A percentile compares a stretch with the other conserved stretches of the same genome.
phyloP scores from a whole-genome alignment of 2,329 filamentous ascomycete genomes.

The Colletotrichum spaethianum region DNA sequence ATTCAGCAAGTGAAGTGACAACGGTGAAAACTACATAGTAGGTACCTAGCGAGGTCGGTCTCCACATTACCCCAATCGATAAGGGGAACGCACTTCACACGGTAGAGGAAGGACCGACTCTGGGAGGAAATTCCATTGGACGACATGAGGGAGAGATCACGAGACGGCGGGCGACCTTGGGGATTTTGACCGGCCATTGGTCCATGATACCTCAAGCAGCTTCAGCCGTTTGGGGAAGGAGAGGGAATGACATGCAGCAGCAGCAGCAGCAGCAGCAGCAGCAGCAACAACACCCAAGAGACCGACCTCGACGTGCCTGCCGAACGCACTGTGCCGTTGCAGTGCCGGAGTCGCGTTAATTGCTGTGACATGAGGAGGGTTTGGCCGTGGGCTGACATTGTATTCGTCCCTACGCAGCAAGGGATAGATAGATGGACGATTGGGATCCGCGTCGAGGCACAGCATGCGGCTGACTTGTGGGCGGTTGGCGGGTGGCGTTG shows the following conservation, averaged over 20 bases:
- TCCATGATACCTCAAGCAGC: neutral
- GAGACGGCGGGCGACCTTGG: slow-evolving; percentile 14
- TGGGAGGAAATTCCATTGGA: neutral
- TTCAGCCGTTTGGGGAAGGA: slow-evolving; percentile 31
- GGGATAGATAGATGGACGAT: neutral
- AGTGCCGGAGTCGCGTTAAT: slow-evolving; percentile 7
- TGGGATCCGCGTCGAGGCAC: neutral
- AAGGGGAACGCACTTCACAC: neutral
- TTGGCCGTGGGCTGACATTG: neutral
- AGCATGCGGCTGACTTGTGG: neutral
- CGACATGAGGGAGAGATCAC: neutral
- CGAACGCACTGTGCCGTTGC: slow-evolving; percentile 2
- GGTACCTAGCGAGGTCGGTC: neutral
- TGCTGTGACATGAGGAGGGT: neutral
- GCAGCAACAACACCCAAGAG: neutral
- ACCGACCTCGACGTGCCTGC: neutral
- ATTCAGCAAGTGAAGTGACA: too few relatives aligned
- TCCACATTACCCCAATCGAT: slow-evolving; percentile 30
- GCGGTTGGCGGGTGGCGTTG: neutral
- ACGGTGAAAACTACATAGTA: too few relatives aligned
- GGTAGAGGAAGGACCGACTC: slow-evolving; percentile 12
- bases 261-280: neutral
- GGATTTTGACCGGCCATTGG: slow-evolving; percentile 16
- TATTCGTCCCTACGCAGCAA: neutral
- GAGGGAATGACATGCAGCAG: neutral